Conservation (phyloP, 1,284 basidiomycete genomes). For the Ganoderma resinaceum region DNA sequence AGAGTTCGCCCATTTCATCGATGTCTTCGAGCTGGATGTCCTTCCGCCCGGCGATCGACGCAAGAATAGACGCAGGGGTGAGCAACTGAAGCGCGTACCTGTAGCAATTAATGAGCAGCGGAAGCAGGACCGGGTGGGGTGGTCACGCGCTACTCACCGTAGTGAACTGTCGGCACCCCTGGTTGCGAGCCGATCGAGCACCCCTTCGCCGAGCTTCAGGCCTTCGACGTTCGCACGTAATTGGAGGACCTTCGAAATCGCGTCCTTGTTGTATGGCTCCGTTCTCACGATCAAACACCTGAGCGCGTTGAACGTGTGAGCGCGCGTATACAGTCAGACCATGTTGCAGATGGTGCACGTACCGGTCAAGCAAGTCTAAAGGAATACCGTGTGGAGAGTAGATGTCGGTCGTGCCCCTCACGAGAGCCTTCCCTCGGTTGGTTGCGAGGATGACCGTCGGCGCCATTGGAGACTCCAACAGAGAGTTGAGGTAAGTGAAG, state of each 20-base stretch:
- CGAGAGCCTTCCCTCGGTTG: conserved; percentile 91
- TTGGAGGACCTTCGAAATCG: conserved; percentile 89
- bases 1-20: conserved; percentile 91
- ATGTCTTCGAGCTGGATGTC: conserved; percentile 91
- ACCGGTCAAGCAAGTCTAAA: conserved; percentile 93
- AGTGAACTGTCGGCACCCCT: conserved; percentile 89
- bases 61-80: conserved; percentile 91
- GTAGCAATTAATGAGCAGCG: conserved; percentile 6
- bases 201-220: conserved; percentile 78
- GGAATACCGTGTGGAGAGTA: conserved; percentile 94
- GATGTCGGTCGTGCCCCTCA: conserved; percentile 93
- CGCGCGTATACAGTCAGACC: conserved; percentile 11
- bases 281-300: conserved; percentile 98
- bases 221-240: conserved; percentile 90
- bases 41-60: conserved; percentile 76
- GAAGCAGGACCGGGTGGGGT: conserved; percentile 5
- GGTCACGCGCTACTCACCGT: conserved; percentile 57
- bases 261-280: conserved; percentile 82
- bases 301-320: conserved; percentile 13
- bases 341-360: conserved; percentile 29
- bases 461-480: conserved; percentile 95
- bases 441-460: conserved; percentile 98
- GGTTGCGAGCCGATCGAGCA: conserved; percentile 82
- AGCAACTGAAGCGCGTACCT: conserved; percentile 94
- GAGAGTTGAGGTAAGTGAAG: conserved; percentile 97